Conservation (phyloP, 1,139 yeast species). For the Pichia sp. region DNA sequence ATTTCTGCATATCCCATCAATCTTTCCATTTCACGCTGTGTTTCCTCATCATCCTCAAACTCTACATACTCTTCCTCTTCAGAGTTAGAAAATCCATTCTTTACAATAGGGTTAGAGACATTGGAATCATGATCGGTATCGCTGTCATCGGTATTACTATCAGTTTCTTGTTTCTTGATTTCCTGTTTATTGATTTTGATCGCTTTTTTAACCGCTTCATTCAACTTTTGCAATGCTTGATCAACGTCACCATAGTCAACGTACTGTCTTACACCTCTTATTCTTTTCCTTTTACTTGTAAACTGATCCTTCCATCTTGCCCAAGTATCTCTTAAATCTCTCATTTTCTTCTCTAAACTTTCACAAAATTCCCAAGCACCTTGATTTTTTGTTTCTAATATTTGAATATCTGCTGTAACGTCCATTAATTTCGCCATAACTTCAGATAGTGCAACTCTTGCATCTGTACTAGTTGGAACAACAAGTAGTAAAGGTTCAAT, state of each 20-base stretch:
- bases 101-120: not conserved
- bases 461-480: slow-evolving; percentile 33
- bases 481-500: slow-evolving; percentile 35
- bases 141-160: not conserved
- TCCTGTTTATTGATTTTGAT: not conserved
- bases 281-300: slow-evolving; percentile 4
- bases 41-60: slow-evolving; percentile 10
- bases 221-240: not conserved
- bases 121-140: not conserved
- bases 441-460: slow-evolving; percentile 16
- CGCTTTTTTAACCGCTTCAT: not conserved
- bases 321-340: slow-evolving; percentile 10
- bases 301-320: slow-evolving; percentile 14
- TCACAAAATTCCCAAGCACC: slow-evolving; percentile 5
- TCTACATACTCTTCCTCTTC: slow-evolving; percentile 3
- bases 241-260: slow-evolving; percentile 4
- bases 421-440: slow-evolving; percentile 15
- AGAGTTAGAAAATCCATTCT: slow-evolving; percentile 1
- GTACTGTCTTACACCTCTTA: slow-evolving; percentile 8
- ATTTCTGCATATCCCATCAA: slow-evolving; percentile 5
- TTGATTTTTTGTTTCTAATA: slow-evolving; percentile 7
- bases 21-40: slow-evolving; percentile 9
- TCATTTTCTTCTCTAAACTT: slow-evolving; percentile 3
- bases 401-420: slow-evolving; percentile 15
- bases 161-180: not conserved